Conservation (phyloP, 768 basidiomycete genomes). For the Amanita rimosa region DNA sequence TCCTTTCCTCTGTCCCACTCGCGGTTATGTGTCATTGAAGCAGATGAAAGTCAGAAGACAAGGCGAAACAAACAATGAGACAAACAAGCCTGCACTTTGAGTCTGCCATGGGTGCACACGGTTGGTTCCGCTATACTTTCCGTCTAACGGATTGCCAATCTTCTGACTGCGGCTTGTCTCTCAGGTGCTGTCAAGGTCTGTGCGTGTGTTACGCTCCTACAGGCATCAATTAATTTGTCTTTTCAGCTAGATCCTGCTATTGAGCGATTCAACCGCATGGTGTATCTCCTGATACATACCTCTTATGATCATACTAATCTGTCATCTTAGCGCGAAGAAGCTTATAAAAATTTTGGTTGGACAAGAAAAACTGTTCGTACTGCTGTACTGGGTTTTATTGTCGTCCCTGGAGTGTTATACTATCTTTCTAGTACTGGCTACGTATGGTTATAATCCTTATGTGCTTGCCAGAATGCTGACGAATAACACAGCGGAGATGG, state of each 20-base stretch:
- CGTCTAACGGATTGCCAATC: background rate
- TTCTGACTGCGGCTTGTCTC: conserved; percentile 5
- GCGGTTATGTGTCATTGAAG: conserved; percentile 62
- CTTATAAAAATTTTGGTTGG: conserved; percentile 77
- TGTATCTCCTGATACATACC: conserved; percentile 12
- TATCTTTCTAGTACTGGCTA: conserved; percentile 35
- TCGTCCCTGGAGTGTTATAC: conserved; percentile 50
- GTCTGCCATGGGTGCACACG: conserved; percentile 39
- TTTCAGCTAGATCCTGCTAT: conserved; percentile 44
- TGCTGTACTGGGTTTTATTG: conserved; percentile 48
- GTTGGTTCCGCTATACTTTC: conserved; percentile 20
- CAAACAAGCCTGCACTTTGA: conserved; percentile 21
- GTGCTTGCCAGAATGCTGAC: conserved; percentile 6
- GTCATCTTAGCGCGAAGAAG: conserved; percentile 59
- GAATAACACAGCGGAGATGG: conserved; percentile 32
- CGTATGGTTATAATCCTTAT: conserved; percentile 16
- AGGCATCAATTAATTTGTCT: background rate
- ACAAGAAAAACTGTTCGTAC: conserved; percentile 56
- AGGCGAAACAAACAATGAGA: conserved; percentile 21
- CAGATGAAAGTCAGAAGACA: conserved; percentile 20
- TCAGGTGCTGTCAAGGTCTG: conserved; percentile 51
- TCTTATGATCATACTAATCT: background rate
- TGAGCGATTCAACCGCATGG: conserved; percentile 45
- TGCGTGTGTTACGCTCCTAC: background rate
- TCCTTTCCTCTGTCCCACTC: conserved; percentile 85